Evolutionary conservation across 495 filamentous ascomycete species (phyloP).

Genomic region (Lophiotrema nucula): DNA sequence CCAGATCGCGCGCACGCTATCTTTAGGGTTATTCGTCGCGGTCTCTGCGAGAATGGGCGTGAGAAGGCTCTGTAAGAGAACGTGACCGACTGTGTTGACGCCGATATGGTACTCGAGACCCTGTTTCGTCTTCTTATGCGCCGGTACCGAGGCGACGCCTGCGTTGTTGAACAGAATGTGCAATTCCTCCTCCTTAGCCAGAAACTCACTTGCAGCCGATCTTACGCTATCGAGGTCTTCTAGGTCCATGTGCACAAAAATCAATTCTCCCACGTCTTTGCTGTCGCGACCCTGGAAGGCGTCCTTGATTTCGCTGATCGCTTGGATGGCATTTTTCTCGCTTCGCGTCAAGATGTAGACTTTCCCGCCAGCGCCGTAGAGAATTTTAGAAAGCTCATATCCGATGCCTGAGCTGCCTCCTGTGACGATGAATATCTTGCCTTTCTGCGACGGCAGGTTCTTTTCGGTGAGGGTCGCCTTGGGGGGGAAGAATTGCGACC

Average conservation of each 20-base stretch:
- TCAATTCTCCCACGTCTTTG: constrained; percentile 22
- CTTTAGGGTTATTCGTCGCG: not conserved
- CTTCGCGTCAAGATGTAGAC: constrained; percentile 39
- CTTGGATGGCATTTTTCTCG: not conserved
- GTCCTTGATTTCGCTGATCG: constrained; percentile 3
- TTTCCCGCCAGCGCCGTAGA: constrained; percentile 43
- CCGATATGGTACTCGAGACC: constrained; percentile 16
- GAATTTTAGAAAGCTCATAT: constrained; percentile 43
- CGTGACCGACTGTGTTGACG: constrained; percentile 16
- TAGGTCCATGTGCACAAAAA: constrained; percentile 49
- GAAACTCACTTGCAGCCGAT: constrained; percentile 45
- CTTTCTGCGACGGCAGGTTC: not conserved
- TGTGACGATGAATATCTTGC: constrained; percentile 33
- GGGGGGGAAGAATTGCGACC: constrained; percentile 11
- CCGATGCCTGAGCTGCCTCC: constrained; percentile 40
- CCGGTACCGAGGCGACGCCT: constrained; percentile 32
- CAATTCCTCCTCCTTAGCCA: constrained; percentile 43
- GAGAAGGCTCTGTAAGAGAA: constrained; percentile 18
- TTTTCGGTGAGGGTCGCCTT: constrained; percentile 12
- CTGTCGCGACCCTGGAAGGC: not conserved
- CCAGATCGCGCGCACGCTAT: constrained; percentile 19
- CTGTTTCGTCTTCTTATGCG: constrained; percentile 13
- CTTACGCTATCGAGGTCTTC: constrained; percentile 53
- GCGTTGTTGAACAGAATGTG: constrained; percentile 60
- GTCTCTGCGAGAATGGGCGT: constrained; percentile 4